Base-by-base conservation (phyloP, 805 yeast species). In the Kluyveromyces lactis region DNA sequence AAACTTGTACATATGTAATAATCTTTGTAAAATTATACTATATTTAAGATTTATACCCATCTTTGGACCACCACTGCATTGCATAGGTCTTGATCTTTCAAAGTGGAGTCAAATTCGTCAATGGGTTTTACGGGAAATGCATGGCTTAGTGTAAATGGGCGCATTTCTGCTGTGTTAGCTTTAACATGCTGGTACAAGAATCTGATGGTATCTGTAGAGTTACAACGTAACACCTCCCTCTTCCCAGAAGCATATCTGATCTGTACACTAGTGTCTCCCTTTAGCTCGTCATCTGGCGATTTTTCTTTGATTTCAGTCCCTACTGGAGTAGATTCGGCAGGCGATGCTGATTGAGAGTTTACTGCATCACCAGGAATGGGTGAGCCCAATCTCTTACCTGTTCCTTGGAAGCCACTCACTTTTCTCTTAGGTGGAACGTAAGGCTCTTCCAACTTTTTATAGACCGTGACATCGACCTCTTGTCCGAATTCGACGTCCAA, bases 1-100 rank as follows among this genome's bases (percentile, higher is more conserved):
- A 21, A 21, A 21, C 24, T 21, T 21, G 24, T 21, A 21, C 24
- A 21, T 21, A 21, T 21, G 24, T 21, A 21, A 21, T 21, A 21
- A 6, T 21, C 24, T 21, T 21, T 21, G 24, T 9, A 21, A 21
- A n/a, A 21, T 9, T 21, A 21, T 21, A 21, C 9, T 9, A 6
- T 21, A 21, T 21, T 6, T 6, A 11, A 12, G 23, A 18, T 11
- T 38, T 44, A 57, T 28, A 55, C 68, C 92, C 94, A 84, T 64
- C 92, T 79, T 62, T 86, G 97, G 13, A 89, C 86, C 23, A 89
- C 79, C n/a, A 86, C 95, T 2, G 97, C 75, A 49, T 85, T 85
- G 37, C 73, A 72, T 46, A 86, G 67, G 26, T 86, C 86, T 4
- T 94, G 92, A 21, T 79, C 86, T 41, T 72, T 74, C 36, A 90